A percentile compares a stretch with the other conserved stretches of the same genome.
These are phyloP conservation scores for Onygenales sp. DNA, from an alignment of 2,329 filamentous ascomycete genomes.

Conservation along the genomic window DNA sequence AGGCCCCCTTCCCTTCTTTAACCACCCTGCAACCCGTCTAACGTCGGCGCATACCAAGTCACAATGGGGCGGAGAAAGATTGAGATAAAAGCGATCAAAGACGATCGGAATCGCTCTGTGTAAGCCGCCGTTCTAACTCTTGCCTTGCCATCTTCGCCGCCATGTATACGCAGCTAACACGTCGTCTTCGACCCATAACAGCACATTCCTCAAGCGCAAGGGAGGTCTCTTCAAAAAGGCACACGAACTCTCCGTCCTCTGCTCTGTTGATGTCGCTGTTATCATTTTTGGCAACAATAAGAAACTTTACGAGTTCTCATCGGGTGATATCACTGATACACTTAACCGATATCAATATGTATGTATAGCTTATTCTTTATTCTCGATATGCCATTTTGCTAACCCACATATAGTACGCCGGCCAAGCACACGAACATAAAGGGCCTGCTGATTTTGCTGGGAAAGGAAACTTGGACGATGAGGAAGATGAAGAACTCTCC, in stretches of 20 bases:
- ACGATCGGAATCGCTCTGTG: slow-evolving; percentile 96
- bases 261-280: slow-evolving; percentile 95
- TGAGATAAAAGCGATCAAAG: slow-evolving; percentile 98
- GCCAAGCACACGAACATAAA: slow-evolving; percentile 89
- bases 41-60: slow-evolving; percentile 7
- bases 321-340: slow-evolving; percentile 83
- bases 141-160: slow-evolving; percentile 2
- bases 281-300: slow-evolving; percentile 99
- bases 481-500: slow-evolving; percentile 69
- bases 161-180: background rate
- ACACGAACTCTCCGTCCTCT: slow-evolving; percentile 94
- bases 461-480: slow-evolving; percentile 64
- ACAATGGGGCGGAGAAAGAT: slow-evolving; percentile 97
- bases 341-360: slow-evolving; percentile 86
- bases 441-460: slow-evolving; percentile 87
- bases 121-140: slow-evolving; percentile 43
- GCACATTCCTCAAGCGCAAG: slow-evolving; percentile 97
- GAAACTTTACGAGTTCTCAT: slow-evolving; percentile 97
- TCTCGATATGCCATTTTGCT: slow-evolving; percentile 5
- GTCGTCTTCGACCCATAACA: slow-evolving; percentile 30
- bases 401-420: slow-evolving; percentile 55
- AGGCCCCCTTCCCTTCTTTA: background rate
- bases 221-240: slow-evolving; percentile 99
- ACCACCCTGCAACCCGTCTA: background rate
- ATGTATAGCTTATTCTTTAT: slow-evolving; percentile 31